Evolutionary conservation across 306 rosid genomes (phyloP).

Genomic region (Cicer bijugum): DNA sequence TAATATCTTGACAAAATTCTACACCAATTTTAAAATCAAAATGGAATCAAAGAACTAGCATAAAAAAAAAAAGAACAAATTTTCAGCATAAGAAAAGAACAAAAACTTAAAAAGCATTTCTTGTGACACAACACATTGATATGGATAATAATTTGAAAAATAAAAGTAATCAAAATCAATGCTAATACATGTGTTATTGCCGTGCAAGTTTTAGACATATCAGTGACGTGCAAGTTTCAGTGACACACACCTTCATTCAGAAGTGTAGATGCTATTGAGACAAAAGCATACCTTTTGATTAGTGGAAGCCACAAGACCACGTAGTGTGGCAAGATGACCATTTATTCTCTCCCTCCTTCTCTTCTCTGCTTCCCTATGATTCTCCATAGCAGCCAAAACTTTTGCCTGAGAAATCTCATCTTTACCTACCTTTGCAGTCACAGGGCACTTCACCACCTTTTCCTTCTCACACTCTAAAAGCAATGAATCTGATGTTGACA

Average conservation of each 20-base stretch:
- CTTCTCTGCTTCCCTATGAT: constrained; percentile 87
- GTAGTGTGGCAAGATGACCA: constrained; percentile 77
- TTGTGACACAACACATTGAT: too few relatives aligned
- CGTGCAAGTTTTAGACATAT: too few relatives aligned
- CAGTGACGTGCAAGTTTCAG: too few relatives aligned
- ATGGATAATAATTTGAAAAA: too few relatives aligned
- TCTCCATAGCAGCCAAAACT: constrained; percentile 77
- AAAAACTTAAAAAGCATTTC: background rate
- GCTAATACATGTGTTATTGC: too few relatives aligned
- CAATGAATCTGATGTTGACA: constrained; percentile 49
- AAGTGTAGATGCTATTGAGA: too few relatives aligned
- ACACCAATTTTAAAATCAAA: constrained; percentile 22
- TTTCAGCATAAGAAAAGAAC: constrained; percentile 14
- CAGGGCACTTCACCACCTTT: constrained; percentile 63
- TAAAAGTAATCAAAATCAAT: too few relatives aligned
- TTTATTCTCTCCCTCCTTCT: constrained; percentile 91
- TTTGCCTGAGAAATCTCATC: constrained; percentile 63
- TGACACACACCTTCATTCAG: too few relatives aligned
- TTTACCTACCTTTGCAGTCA: constrained; percentile 52
- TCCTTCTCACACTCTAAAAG: constrained; percentile 62
- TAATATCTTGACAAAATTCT: constrained; percentile 25
- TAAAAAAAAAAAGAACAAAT: constrained; percentile 1
- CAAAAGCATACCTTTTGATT: constrained; percentile 56
- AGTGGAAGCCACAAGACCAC: constrained; percentile 65
- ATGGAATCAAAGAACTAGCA: constrained; percentile 22